These are phyloP conservation scores for Camellia sinensis DNA, from an alignment of 148 eudicot genomes.

Conservation along the genomic window DNA sequence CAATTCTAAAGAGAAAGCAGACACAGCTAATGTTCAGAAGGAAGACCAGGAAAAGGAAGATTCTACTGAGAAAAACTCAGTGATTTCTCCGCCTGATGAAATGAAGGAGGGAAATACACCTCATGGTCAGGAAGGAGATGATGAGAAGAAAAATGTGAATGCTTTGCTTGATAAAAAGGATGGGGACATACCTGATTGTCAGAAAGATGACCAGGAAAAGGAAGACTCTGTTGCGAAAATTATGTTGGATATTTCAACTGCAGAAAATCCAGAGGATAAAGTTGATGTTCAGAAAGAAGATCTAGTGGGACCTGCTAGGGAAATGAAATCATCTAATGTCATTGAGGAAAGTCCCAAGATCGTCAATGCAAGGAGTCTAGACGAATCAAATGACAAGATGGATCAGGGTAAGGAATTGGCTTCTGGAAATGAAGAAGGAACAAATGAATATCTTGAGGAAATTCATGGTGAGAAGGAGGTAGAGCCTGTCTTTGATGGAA, in stretches of 20 bases:
- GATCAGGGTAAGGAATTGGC: slow-evolving; percentile 11
- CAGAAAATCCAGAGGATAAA: slow-evolving; percentile 16
- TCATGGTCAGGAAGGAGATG: slow-evolving; percentile 12
- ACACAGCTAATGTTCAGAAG: neutral
- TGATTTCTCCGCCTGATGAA: neutral
- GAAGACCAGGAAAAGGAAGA: slow-evolving; percentile 15
- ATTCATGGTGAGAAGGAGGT: slow-evolving; percentile 11
- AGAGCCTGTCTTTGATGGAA: slow-evolving; percentile 52
- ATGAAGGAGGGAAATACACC: neutral
- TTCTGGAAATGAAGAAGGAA: slow-evolving; percentile 13
- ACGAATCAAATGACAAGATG: slow-evolving; percentile 6
- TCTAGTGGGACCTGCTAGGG: slow-evolving; percentile 1
- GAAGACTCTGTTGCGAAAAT: neutral
- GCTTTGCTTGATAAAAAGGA: slow-evolving; percentile 9
- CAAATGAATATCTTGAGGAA: slow-evolving; percentile 21
- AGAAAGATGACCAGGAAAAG: slow-evolving; percentile 12
- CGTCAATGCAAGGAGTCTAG: neutral
- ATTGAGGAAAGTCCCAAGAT: neutral
- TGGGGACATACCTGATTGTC: slow-evolving; percentile 3
- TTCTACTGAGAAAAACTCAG: slow-evolving; percentile 7
- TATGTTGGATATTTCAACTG: neutral
- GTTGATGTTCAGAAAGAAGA: slow-evolving; percentile 15
- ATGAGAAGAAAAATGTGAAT: neutral
- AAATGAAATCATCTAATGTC: slow-evolving; percentile 9
- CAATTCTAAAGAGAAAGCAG: slow-evolving; percentile 15